These are phyloP conservation scores for Metschnikowia lochheadii DNA, from an alignment of 805 yeast species.

Conservation along the genomic window DNA sequence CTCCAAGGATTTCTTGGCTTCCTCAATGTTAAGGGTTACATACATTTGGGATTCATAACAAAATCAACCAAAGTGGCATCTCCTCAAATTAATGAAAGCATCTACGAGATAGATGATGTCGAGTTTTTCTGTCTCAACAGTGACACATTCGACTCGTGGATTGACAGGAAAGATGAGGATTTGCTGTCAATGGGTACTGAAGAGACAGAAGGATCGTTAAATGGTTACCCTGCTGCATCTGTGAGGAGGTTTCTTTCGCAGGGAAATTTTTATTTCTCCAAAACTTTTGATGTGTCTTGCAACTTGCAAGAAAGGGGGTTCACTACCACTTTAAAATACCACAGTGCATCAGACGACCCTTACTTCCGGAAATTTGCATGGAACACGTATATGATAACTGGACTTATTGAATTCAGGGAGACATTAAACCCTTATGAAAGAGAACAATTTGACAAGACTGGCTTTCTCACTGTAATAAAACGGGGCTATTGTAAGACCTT, in stretches of 20 bases:
- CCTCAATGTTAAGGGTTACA: slow-evolving; percentile 47
- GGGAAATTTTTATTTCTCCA: slow-evolving; percentile 48
- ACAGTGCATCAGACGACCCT: slow-evolving; percentile 25
- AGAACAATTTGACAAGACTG: slow-evolving; percentile 40
- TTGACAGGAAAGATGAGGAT: slow-evolving; percentile 15
- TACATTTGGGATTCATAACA: slow-evolving; percentile 58
- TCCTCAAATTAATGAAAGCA: slow-evolving; percentile 50
- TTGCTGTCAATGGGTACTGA: slow-evolving; percentile 14
- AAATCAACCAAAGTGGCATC: slow-evolving; percentile 53
- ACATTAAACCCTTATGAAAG: slow-evolving; percentile 40
- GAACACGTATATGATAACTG: slow-evolving; percentile 47
- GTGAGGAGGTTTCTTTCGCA: slow-evolving; percentile 41
- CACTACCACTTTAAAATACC: slow-evolving; percentile 23
- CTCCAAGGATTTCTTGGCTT: slow-evolving; percentile 62
- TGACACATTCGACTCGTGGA: slow-evolving; percentile 47
- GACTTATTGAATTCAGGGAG: slow-evolving; percentile 44
- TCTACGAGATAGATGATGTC: slow-evolving; percentile 54
- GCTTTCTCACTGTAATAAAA: slow-evolving; percentile 44
- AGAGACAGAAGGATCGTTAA: slow-evolving; percentile 11
- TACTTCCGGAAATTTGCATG: slow-evolving; percentile 47
- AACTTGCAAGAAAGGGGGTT: slow-evolving; percentile 44
- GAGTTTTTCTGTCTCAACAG: slow-evolving; percentile 62
- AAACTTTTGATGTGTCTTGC: slow-evolving; percentile 44
- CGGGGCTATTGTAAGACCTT: slow-evolving; percentile 51
- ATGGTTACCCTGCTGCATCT: slow-evolving; percentile 40